Evolutionary conservation across 495 filamentous ascomycete genomes (phyloP).

Genomic region (Niebla homalea): DNA sequence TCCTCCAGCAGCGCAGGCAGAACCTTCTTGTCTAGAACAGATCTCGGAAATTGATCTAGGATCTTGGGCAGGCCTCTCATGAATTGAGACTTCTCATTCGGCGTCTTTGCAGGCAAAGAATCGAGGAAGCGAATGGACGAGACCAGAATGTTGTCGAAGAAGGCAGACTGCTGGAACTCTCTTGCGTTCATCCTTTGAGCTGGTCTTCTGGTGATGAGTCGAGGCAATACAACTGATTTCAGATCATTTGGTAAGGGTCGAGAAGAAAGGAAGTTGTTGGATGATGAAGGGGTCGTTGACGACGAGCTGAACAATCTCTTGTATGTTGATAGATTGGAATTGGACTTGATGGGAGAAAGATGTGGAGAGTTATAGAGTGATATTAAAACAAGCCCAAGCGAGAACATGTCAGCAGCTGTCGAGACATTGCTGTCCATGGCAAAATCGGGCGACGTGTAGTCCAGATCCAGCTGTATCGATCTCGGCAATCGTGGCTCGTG

Average conservation of each 20-base stretch:
- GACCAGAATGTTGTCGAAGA: constrained; percentile 92
- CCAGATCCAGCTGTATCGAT: constrained; percentile 76
- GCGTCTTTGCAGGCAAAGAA: constrained; percentile 75
- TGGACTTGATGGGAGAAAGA: constrained; percentile 66
- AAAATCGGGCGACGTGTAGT: constrained; percentile 91
- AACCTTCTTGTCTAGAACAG: constrained; percentile 88
- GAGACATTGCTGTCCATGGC: constrained; percentile 75
- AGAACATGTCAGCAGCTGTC: constrained; percentile 76
- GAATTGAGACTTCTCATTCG: constrained; percentile 81
- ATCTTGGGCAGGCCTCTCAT: constrained; percentile 79
- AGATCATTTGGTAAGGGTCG: constrained; percentile 69
- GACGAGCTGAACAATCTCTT: constrained; percentile 66
- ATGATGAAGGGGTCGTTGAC: constrained; percentile 57
- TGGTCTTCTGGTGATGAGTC: constrained; percentile 72
- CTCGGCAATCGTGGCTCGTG: constrained; percentile 71
- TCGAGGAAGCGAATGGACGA: constrained; percentile 93
- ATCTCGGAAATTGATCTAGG: constrained; percentile 76
- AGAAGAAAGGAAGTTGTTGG: constrained; percentile 74
- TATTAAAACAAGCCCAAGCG: constrained; percentile 74
- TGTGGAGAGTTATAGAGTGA: constrained; percentile 91
- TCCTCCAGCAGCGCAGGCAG: constrained; percentile 81
- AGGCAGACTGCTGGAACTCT: constrained; percentile 86
- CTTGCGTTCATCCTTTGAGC: constrained; percentile 75
- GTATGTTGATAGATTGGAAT: constrained; percentile 65
- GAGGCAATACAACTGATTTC: constrained; percentile 56